Evolutionary conservation across 2,329 filamentous ascomycete species (phyloP).

Genomic region (Colletotrichum tofieldiae): DNA sequence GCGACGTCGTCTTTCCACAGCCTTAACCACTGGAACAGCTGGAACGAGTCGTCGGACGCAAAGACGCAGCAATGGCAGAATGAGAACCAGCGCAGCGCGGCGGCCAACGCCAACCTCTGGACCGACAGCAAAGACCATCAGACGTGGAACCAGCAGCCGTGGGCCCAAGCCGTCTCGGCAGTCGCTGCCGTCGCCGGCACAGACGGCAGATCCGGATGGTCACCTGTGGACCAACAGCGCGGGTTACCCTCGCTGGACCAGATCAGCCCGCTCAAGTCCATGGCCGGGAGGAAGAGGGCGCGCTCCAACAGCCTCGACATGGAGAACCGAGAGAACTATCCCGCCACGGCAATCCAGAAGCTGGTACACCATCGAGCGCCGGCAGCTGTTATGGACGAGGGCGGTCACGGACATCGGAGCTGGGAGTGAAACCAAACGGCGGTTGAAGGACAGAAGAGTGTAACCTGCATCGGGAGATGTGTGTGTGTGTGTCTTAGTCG

Average conservation of each 20-base stretch:
- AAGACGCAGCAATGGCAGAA: slow-evolving; percentile 41
- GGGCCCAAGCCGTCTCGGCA: slow-evolving; percentile 53
- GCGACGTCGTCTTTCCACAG: slow-evolving; percentile 36
- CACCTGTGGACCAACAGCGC: slow-evolving; percentile 39
- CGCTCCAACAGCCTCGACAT: slow-evolving; percentile 44
- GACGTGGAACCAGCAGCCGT: slow-evolving; percentile 52
- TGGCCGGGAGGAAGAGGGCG: slow-evolving; percentile 40
- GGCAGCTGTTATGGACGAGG: slow-evolving; percentile 40
- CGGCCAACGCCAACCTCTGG: slow-evolving; percentile 49
- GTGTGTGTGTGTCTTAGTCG: neutral
- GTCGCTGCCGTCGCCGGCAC: slow-evolving; percentile 46
- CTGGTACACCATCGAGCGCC: slow-evolving; percentile 42
- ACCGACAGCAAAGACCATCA: slow-evolving; percentile 47
- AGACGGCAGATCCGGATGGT: slow-evolving; percentile 42
- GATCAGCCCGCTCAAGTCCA: slow-evolving; percentile 43
- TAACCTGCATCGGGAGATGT: neutral
- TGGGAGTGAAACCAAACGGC: slow-evolving; percentile 41
- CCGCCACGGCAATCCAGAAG: slow-evolving; percentile 43
- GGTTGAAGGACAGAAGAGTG: slow-evolving; percentile 2
- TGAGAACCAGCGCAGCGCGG: slow-evolving; percentile 43
- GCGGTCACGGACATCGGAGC: slow-evolving; percentile 39
- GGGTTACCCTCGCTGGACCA: slow-evolving; percentile 42
- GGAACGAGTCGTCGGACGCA: slow-evolving; percentile 39
- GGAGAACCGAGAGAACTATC: slow-evolving; percentile 44
- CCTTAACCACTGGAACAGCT: slow-evolving; percentile 43